These are phyloP conservation scores for Marasmius sp. DNA, from an alignment of 1,284 basidiomycete genomes.

Conservation along the genomic window DNA sequence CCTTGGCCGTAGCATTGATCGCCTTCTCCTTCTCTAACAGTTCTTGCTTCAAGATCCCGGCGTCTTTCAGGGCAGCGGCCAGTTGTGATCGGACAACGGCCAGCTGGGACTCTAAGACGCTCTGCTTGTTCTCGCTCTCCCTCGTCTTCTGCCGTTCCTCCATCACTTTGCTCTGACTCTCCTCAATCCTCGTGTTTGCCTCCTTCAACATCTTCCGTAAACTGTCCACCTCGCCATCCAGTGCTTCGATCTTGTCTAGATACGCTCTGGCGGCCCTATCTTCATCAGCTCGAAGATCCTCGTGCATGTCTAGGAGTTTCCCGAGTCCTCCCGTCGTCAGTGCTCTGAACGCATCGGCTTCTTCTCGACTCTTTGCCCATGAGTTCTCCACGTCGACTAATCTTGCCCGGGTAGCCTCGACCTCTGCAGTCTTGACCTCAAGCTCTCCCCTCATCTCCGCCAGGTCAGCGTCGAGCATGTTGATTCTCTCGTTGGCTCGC, in stretches of 20 bases:
- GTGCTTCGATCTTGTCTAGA: conserved; percentile 75
- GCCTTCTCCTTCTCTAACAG: conserved; percentile 69
- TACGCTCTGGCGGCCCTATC: conserved; percentile 73
- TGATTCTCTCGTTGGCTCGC: conserved; percentile 66
- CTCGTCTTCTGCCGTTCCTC: conserved; percentile 69
- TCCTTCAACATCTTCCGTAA: conserved; percentile 81
- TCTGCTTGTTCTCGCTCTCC: conserved; percentile 71
- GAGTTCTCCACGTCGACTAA: conserved; percentile 80
- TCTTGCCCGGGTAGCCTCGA: conserved; percentile 64
- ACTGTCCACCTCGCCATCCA: conserved; percentile 76
- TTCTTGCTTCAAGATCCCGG: conserved; percentile 71
- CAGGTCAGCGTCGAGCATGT: conserved; percentile 70
- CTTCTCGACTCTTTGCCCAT: conserved; percentile 87
- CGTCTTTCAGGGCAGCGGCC: conserved; percentile 69
- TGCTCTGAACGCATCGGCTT: conserved; percentile 83
- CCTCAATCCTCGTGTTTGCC: conserved; percentile 67
- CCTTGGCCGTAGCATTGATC: conserved; percentile 65
- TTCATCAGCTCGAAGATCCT: conserved; percentile 78
- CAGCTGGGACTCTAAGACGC: conserved; percentile 76
- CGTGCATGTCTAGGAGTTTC: conserved; percentile 82
- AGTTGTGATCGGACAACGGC: conserved; percentile 79
- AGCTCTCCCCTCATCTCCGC: conserved; percentile 78
- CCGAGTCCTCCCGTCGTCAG: conserved; percentile 84
- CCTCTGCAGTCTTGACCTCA: conserved; percentile 71
- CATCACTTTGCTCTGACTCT: conserved; percentile 66